phyloP scores from a whole-genome alignment of 1,284 basidiomycete species.

The Amylostereum chailletii region DNA sequence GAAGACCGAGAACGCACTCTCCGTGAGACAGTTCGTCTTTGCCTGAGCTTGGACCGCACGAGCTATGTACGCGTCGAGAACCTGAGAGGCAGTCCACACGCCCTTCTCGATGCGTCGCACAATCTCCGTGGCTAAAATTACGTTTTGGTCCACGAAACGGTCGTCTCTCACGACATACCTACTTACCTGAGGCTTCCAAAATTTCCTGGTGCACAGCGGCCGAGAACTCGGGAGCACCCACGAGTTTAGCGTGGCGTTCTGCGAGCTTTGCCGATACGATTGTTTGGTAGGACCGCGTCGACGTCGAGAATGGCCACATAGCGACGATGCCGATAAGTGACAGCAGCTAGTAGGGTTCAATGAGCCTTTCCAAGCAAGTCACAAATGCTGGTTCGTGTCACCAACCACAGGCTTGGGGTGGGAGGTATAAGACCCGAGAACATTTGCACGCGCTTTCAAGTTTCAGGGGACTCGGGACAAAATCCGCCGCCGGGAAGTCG shows the following conservation, averaged over 20 bases:
- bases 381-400: no score
- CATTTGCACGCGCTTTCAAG: no score
- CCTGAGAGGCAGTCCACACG: slow-evolving; percentile 66
- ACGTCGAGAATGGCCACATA: background rate
- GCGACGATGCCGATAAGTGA: background rate
- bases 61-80: slow-evolving; percentile 68
- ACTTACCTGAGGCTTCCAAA: background rate
- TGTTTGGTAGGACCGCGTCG: background rate
- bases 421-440: no score
- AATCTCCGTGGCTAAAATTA: slow-evolving; percentile 46
- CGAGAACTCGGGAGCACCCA: background rate
- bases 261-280: background rate
- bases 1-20: slow-evolving; percentile 34
- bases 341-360: no score
- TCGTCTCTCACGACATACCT: background rate
- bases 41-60: slow-evolving; percentile 58
- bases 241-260: background rate
- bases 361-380: no score
- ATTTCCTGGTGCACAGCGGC: background rate
- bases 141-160: background rate
- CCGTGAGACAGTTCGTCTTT: slow-evolving; percentile 70
- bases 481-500: no score
- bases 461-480: no score
- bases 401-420: no score
- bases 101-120: slow-evolving; percentile 45